phyloP scores from a whole-genome alignment of 2,329 filamentous ascomycete species.

The Trichoderma koningii region DNA sequence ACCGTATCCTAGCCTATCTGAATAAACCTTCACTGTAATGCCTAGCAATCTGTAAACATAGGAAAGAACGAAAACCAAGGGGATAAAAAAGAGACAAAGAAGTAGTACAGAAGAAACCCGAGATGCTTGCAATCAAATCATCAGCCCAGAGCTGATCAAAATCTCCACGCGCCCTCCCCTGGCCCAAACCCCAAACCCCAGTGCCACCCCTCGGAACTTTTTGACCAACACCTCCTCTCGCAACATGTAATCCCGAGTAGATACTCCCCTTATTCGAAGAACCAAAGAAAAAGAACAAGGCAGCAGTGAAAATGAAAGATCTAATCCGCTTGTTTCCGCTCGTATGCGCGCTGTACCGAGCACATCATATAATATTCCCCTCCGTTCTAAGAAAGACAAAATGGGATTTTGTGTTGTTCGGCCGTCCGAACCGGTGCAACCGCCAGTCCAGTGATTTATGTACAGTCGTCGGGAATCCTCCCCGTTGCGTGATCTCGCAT shows the following conservation, averaged over 20 bases:
- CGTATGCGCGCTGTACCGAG: neutral
- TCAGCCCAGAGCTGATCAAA: too few relatives aligned
- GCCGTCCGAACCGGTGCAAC: constrained; percentile 11
- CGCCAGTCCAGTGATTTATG: neutral
- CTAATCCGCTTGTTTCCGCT: constrained; percentile 19
- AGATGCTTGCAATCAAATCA: too few relatives aligned
- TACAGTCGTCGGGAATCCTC: constrained; percentile 8
- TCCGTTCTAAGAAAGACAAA: neutral
- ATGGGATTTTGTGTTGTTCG: neutral
- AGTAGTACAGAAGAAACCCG: too few relatives aligned
- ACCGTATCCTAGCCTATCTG: too few relatives aligned
- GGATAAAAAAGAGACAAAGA: too few relatives aligned
- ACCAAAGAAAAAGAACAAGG: neutral
- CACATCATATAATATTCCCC: neutral
- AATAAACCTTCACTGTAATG: too few relatives aligned
- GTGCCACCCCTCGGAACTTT: neutral
- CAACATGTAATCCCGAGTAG: neutral
- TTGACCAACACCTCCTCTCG: neutral
- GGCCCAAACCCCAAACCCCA: too few relatives aligned
- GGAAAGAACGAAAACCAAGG: too few relatives aligned
- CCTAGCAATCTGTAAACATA: too few relatives aligned
- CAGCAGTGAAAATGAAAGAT: neutral
- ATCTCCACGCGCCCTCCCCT: too few relatives aligned
- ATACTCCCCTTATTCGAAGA: neutral
- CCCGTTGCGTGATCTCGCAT: neutral